Base-by-base conservation (phyloP, 805 yeast species). In the Sugiyamaella floridensis region DNA sequence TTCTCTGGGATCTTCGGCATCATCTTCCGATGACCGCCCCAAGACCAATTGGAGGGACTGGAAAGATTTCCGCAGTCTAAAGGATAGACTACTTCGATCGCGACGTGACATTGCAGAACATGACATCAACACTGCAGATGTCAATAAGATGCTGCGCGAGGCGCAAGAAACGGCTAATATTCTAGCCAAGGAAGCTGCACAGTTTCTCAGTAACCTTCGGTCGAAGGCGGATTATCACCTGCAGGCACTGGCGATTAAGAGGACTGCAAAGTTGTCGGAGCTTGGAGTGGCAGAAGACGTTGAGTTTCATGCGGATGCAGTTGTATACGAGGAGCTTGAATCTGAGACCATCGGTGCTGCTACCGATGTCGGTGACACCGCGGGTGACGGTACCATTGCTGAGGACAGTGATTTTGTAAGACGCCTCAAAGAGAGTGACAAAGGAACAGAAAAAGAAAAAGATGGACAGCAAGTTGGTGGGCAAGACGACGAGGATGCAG, bases 111-210 rank as follows among this genome's bases (percentile, higher is more conserved):
- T 76, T 43, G 72, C 66, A 51, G 71, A 77, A 44, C 66, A 61
- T 44, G 63, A 60, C 4, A 55, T 66, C 49, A 69, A 73, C 47
- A 56, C 60, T 51, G 79, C 77, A 2, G 71, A 76, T 48, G 60
- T 63, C 40, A 67, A 67, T 45, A 63, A 63, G 41, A 73, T 71
- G 56, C 61, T 76, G 49, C 62, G 63, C 16, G 72, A 72, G 46
- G 69, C 75, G 19, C 72, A 73, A 54, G 76, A 74, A 60, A 78
- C 76, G 54, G 67, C 76, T 48, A 67, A 67, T 49, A 68, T 69
- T 43, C 60, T 76, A 48, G 60, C 68, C 20, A 62, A 69, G 34
- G 81, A 76, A 55, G 73, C 75, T 51, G 76, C 71, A 12, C 77
- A 76, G 47, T 71, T 69, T 53, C 43, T 62, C 14, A 59, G 59